phyloP scores from a whole-genome alignment of 2,329 filamentous ascomycete genomes.

The Monilinia fructicola region DNA sequence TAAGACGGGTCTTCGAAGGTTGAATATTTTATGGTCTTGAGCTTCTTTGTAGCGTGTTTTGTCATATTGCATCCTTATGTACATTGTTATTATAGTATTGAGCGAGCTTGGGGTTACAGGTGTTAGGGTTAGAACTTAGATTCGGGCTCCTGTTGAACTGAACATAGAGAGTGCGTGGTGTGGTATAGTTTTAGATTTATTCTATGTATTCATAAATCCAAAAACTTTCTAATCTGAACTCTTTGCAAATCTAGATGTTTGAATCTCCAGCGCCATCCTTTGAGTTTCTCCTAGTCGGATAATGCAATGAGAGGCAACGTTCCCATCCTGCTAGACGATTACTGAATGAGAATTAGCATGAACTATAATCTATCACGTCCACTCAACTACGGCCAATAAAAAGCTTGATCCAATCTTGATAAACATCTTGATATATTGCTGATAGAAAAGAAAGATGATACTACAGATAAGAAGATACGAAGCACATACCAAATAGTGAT shows the following conservation, averaged over 20 bases:
- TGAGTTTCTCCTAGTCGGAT: background rate
- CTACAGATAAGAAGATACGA: no score
- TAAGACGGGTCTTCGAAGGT: conserved; percentile 34
- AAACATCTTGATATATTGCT: no score
- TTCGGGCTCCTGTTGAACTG: background rate
- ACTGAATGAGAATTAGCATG: no score
- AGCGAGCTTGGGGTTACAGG: background rate
- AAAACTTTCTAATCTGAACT: background rate
- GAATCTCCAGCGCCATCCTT: background rate
- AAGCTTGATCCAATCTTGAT: no score
- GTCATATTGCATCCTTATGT: background rate
- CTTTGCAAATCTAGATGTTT: no score
- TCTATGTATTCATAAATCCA: background rate
- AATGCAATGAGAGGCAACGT: background rate
- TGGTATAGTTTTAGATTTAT: background rate
- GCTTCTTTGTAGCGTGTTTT: background rate
- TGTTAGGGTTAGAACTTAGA: background rate
- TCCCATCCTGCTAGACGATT: background rate
- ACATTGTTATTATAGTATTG: background rate
- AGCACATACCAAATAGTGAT: no score
- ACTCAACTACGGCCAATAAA: no score
- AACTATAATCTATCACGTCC: no score
- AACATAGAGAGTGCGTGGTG: background rate
- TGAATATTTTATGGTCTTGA: conserved; percentile 42
- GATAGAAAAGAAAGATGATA: no score